Evolutionary conservation across 2,329 filamentous ascomycete genomes (phyloP).

Genomic region (Pseudogymnoascus sp.): DNA sequence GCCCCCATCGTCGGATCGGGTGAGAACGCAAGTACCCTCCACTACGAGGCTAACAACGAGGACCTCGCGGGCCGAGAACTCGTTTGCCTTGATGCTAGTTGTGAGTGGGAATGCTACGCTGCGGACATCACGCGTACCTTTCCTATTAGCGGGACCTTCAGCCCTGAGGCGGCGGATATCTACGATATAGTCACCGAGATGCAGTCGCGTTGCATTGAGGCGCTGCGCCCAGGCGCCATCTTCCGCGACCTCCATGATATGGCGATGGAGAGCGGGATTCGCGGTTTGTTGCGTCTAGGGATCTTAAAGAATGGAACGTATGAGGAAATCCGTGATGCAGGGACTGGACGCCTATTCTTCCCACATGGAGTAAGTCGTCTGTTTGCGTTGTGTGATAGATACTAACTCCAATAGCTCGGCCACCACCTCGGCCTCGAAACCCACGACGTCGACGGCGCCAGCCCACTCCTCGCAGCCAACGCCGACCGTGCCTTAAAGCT

Average conservation of each 20-base stretch:
- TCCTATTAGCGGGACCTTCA: conserved; percentile 64
- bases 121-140: conserved; percentile 86
- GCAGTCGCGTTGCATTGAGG: conserved; percentile 66
- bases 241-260: conserved; percentile 66
- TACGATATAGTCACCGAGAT: conserved; percentile 73
- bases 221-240: conserved; percentile 58
- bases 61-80: conserved; percentile 61
- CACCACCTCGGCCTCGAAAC: conserved; percentile 60
- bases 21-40: conserved; percentile 72
- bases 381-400: neutral
- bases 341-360: conserved; percentile 54
- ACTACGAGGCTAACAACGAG: conserved; percentile 77
- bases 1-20: conserved; percentile 82
- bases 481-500: neutral
- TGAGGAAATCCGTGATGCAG: conserved; percentile 43
- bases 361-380: conserved; percentile 43
- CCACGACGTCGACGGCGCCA: conserved; percentile 47
- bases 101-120: conserved; percentile 78
- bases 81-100: conserved; percentile 78
- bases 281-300: conserved; percentile 62
- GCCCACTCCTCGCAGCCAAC: conserved; percentile 26
- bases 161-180: conserved; percentile 59
- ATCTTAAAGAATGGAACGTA: conserved; percentile 57
- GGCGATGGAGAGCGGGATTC: conserved; percentile 64
- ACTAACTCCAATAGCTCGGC: conserved; percentile 31